Evolutionary conservation across 106 monocot species (phyloP), one percentile per base, ranked within the genome.

Genomic region (Dendrobium huoshanense): DNA sequence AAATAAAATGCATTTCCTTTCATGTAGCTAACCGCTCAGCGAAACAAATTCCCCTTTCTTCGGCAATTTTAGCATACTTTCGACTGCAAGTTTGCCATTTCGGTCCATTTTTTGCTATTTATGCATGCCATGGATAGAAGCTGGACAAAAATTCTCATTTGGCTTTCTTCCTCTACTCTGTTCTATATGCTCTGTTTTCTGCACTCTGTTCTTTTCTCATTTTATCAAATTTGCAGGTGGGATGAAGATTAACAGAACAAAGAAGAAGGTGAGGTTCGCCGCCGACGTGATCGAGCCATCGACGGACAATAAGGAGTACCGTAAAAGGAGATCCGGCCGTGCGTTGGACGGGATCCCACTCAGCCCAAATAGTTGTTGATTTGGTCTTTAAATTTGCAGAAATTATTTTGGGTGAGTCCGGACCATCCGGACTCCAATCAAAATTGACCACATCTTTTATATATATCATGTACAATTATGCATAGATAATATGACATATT

Each of bases 241-340:
- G 41, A 41, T 17, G 33, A 64, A 19, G 41, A 67, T 45, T 25
- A 64, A 25, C 64, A 64, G 64, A 25, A 5, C 64, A 22, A 64
- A 80, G 82, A 90, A 90, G 87, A 88, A 88, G 81, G 90, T 91
- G 74, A 86, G 90, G 79, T 91, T 91, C 72, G 90, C 90, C 22
- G 86, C 67, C n/a, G 88, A 91, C 75, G 90, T 91, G 56, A 73
- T 86, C 11, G 90, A 91, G 80, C 90, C 90, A 5, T 91, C 90
- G 24, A 81, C 86, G 27, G 77, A 91, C 81, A 90, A 85, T 75
- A 81, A 91, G 33, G 88, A 91, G 67, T 91, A 86, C 33, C 75
- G 88, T 37, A 77, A 77, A 78, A 80, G 83, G 11, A 78, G 77
- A 31, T 40, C 65, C 54, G 43, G 74, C 74, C 19, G 43, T 37